Conservation (phyloP, 208 protist species). For the Trypanosoma rangeli region DNA sequence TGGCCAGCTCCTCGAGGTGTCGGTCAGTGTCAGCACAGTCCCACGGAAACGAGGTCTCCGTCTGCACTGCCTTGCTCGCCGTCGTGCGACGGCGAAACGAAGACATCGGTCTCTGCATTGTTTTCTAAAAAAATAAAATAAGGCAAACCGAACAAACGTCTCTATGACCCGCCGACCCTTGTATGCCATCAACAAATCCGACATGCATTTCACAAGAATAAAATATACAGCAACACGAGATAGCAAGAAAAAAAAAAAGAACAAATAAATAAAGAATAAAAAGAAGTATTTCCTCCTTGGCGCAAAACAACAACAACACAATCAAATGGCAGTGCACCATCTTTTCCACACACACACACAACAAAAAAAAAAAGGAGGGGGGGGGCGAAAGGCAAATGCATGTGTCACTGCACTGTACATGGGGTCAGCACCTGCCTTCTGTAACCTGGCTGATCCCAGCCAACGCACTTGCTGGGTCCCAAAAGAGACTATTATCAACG, state of each 20-base stretch:
- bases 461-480: conserved; percentile 29
- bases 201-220: not conserved
- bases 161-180: not conserved
- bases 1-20: conserved; percentile 57
- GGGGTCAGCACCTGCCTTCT: not conserved
- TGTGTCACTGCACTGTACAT: not conserved
- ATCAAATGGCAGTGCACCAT: not conserved
- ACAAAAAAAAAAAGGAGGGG: conserved; percentile 13
- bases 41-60: conserved; percentile 76
- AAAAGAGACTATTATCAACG: conserved; percentile 47
- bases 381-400: not conserved
- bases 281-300: not conserved
- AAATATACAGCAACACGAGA: conserved; percentile 14
- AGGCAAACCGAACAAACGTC: not conserved
- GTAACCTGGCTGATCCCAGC: not conserved
- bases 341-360: not conserved
- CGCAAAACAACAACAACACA: not conserved
- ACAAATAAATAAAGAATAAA: not conserved
- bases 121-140: conserved; percentile 8
- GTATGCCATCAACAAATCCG: too few species aligned
- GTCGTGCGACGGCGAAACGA: conserved; percentile 27
- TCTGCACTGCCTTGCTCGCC: conserved; percentile 61
- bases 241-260: conserved; percentile 23
- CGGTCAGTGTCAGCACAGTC: conserved; percentile 47
- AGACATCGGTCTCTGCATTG: not conserved